Evolutionary conservation across 2,329 filamentous ascomycete genomes (phyloP).

Genomic region (Colletotrichum noveboracense): DNA sequence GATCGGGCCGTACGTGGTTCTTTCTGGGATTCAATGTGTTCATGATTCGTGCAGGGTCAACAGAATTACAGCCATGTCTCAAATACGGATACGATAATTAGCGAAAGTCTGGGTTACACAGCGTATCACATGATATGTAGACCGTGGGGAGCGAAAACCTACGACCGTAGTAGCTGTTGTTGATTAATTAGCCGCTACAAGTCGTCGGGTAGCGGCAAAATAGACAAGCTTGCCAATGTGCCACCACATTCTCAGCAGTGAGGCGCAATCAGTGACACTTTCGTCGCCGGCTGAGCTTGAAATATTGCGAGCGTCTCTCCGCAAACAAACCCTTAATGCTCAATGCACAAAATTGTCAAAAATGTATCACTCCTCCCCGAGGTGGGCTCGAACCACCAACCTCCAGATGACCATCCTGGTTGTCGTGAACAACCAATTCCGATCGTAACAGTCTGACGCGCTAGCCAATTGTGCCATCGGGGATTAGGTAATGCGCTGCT

Average conservation of each 20-base stretch:
- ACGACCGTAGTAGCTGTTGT: background rate
- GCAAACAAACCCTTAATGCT: accelerated
- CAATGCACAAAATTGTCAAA: background rate
- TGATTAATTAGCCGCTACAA: background rate
- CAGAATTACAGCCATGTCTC: background rate
- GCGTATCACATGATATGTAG: background rate
- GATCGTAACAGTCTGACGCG: slow-evolving; percentile 1
- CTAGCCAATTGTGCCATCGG: slow-evolving; percentile 5
- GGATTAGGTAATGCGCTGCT: background rate
- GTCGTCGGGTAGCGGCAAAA: background rate
- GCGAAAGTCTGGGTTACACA: background rate
- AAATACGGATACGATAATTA: background rate
- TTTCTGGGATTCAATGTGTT: background rate
- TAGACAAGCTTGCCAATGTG: background rate
- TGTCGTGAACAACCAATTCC: background rate
- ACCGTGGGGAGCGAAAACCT: background rate
- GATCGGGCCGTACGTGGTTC: background rate
- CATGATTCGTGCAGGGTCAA: background rate
- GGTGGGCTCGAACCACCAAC: slow-evolving; percentile 3
- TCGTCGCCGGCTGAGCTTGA: background rate
- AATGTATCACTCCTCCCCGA: background rate
- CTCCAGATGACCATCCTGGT: background rate
- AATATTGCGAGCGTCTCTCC: accelerated
- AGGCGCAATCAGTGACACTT: background rate
- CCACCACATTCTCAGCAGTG: background rate